Conservation (phyloP, 169 alveolate species). For the Babesia gibsoni region DNA sequence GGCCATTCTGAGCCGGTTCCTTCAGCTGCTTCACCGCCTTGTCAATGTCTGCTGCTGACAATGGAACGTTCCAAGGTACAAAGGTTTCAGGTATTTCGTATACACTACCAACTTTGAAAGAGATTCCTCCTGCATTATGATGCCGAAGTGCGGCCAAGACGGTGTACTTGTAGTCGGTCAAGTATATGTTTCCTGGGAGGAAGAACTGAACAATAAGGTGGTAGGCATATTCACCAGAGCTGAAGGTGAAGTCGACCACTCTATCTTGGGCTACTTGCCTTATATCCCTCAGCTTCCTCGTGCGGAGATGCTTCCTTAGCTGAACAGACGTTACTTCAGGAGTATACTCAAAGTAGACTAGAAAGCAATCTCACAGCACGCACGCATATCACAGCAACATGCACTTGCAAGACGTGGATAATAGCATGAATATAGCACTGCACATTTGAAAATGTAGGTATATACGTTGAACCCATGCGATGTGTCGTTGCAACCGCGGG, state of each 20-base stretch:
- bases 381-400: no score
- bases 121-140: conserved; percentile 57
- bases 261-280: conserved; percentile 88
- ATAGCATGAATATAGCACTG: no score
- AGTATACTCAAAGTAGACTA: no score
- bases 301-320: conserved; percentile 72
- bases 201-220: conserved; percentile 90
- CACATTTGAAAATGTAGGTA: no score
- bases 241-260: conserved; percentile 88
- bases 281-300: conserved; percentile 66
- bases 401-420: no score
- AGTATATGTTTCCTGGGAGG: conserved; percentile 89
- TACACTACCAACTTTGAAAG: conserved; percentile 50
- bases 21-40: background rate
- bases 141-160: conserved; percentile 73
- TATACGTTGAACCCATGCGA: no score
- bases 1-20: background rate
- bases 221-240: conserved; percentile 86
- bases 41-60: background rate
- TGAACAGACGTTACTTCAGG: background rate
- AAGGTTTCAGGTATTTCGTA: conserved; percentile 19
- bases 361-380: no score
- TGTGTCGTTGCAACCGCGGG: no score
- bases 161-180: conserved; percentile 87
- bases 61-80: conserved; percentile 12